These are phyloP conservation scores for Magnolia changhungtana DNA, from an alignment of 164 flowering plant species.

Conservation along the genomic window DNA sequence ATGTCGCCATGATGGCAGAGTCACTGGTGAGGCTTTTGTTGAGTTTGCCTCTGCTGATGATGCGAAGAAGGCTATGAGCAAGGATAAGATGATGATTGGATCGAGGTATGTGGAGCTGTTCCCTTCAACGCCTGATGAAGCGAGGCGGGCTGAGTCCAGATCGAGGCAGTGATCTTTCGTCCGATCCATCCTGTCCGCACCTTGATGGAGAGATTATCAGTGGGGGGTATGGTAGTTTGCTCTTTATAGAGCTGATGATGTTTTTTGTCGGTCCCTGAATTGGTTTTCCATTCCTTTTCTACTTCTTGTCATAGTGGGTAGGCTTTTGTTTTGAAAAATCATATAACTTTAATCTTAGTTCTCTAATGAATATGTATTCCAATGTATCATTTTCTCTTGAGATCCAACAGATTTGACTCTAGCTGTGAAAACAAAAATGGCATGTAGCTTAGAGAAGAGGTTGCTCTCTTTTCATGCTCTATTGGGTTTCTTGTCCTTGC, in stretches of 20 bases:
- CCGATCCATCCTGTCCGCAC: too few relatives aligned
- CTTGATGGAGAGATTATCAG: not conserved
- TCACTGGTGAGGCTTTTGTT: constrained; percentile 89
- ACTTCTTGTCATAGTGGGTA: not conserved
- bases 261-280: not conserved
- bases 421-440: not conserved
- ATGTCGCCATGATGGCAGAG: constrained; percentile 77
- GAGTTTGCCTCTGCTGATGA: constrained; percentile 81
- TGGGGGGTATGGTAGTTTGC: too few relatives aligned
- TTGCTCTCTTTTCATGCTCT: not conserved
- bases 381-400: not conserved
- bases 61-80: constrained; percentile 78
- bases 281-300: not conserved
- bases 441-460: not conserved
- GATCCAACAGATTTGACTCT: not conserved
- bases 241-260: not conserved
- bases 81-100: constrained; percentile 84
- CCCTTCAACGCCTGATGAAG: constrained; percentile 79
- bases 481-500: too few relatives aligned
- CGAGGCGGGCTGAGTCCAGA: constrained; percentile 74
- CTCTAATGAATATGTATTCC: not conserved
- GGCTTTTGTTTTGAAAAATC: not conserved
- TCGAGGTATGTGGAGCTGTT: constrained; percentile 85
- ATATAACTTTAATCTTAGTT: not conserved
- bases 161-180: constrained; percentile 50